Base-by-base conservation (phyloP, 169 alveolate species). In the Plasmodium sp. region DNA sequence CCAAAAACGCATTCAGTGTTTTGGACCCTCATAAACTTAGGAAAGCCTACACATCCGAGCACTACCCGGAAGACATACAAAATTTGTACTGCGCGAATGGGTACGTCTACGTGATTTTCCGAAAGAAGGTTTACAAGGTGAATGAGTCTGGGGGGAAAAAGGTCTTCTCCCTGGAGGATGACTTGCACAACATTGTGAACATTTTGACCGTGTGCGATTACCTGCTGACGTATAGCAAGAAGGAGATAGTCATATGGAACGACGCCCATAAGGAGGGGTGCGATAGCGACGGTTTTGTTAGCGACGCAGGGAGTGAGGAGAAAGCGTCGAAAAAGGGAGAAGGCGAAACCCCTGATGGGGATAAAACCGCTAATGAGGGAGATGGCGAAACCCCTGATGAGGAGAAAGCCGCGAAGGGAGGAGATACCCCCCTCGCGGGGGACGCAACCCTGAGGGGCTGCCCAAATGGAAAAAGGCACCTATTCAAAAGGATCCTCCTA, bases 241-340 rank as follows among this genome's bases (percentile, higher is more conserved):
- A 88, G 54, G 94, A 88, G 81, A 77, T 88, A 88, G 67, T 88
- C 3, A 79, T 88, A n/a, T 88, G 94, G 94, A 41, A 88, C 45
- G 94, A 88, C 18, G 31, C 14, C 9, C 6, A n/a, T 39, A 54
- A 45, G 77, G 84, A 51, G 36, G 72, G 31, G 1, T 62, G 34
- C 34, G 75, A 27, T 22, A 18, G 51, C 14, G 82, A 71, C 4
- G 43, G 34, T 54, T n/a, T 2, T 72, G 6, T 43, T 22, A 84
- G 83, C 34, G 16, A 62, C 12, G 22, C 92, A 4, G 5, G 72
- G 4, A 45, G 71, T 71, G 36, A 27, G 75, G 34, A 41, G 83
- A 2, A 22, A 54, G 27, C n/a, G 2, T 27, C 58, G 5, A 48
- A 10, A 12, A 22, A 56, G n/a, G 41, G 41, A 51, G 67, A 82